Percentiles rank a stretch among this genome's conserved stretches.
Conservation (phyloP, 306 rosid genomes). For the Ormosia semicastrata region DNA sequence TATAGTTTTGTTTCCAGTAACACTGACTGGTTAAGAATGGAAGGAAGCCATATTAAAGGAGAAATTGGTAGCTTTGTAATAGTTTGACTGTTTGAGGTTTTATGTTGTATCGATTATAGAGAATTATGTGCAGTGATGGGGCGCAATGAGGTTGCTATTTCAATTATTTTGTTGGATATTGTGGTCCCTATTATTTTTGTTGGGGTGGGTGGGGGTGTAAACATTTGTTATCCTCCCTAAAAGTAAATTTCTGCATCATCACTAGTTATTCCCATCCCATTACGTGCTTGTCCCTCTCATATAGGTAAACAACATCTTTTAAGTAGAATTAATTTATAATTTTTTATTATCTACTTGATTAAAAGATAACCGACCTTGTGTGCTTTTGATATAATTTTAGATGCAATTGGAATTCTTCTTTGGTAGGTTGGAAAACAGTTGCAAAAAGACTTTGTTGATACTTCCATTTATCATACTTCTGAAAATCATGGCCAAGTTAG, state of each 20-base stretch:
- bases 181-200: background rate
- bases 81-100: background rate
- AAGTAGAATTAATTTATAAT: background rate
- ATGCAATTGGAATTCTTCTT: background rate
- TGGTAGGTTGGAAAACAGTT: background rate
- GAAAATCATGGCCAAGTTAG: background rate
- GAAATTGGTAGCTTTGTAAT: background rate
- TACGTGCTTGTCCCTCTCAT: background rate
- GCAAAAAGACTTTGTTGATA: background rate
- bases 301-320: background rate
- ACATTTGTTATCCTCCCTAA: background rate
- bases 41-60: background rate
- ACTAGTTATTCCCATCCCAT: background rate
- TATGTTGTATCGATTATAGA: background rate
- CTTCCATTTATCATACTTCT: background rate
- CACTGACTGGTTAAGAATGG: background rate
- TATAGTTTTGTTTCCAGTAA: background rate
- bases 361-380: background rate
- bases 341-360: background rate
- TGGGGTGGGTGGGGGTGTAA: too few species aligned
- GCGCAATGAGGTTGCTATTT: background rate
- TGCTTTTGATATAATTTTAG: background rate
- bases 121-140: background rate
- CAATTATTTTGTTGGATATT: background rate
- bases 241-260: conserved; percentile 3